Evolutionary conservation across 2,329 filamentous ascomycete species (phyloP).

Genomic region (Bretziella fagacearum): DNA sequence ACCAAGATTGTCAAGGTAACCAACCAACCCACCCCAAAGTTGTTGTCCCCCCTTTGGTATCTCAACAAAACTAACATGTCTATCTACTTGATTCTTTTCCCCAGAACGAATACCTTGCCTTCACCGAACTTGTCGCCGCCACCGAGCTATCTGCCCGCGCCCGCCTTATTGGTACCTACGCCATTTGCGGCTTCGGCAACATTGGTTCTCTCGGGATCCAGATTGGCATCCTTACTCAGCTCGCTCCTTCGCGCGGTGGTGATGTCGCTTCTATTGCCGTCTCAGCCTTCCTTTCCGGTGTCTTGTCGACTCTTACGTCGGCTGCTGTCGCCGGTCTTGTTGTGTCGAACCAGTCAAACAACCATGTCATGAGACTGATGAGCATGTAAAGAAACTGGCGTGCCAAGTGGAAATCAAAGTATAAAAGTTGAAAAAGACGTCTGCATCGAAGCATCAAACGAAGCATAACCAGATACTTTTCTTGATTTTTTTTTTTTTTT

Average conservation of each 20-base stretch:
- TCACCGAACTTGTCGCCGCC: constrained; percentile 39
- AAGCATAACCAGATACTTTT: too few species aligned
- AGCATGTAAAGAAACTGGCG: constrained; percentile 11
- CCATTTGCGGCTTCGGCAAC: constrained; percentile 71
- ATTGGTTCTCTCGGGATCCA: constrained; percentile 77
- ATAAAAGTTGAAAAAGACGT: neutral
- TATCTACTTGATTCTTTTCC: too few species aligned
- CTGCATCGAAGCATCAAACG: neutral
- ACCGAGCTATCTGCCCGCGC: constrained; percentile 48
- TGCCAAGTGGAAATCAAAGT: neutral
- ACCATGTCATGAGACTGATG: constrained; percentile 12
- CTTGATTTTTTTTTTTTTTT: too few species aligned
- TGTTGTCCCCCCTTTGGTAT: too few species aligned
- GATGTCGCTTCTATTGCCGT: constrained; percentile 62
- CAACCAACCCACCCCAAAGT: neutral
- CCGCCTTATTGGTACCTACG: constrained; percentile 69
- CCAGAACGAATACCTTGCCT: constrained; percentile 65
- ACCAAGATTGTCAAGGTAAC: constrained; percentile 57
- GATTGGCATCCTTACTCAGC: constrained; percentile 71
- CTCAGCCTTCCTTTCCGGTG: constrained; percentile 60
- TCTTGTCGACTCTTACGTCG: constrained; percentile 62
- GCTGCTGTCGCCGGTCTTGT: constrained; percentile 65
- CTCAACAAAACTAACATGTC: constrained; percentile 1
- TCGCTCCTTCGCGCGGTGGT: constrained; percentile 55
- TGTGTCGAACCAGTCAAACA: constrained; percentile 32